These are phyloP conservation scores for Gossypioides kirkii DNA, from an alignment of 345 rosid genomes.

Conservation along the genomic window DNA sequence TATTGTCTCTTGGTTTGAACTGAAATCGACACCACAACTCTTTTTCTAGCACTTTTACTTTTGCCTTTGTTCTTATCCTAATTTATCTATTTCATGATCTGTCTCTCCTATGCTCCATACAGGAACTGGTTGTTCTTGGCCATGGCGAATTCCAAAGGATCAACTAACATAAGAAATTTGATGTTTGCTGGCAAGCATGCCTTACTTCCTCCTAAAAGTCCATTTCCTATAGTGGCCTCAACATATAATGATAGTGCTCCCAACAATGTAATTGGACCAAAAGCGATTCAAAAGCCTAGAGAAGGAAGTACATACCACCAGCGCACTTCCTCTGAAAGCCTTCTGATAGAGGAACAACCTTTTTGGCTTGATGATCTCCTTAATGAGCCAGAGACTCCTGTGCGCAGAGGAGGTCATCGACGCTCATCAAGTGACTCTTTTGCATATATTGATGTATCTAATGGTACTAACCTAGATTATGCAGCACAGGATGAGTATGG, in stretches of 20 bases:
- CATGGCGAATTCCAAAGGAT: slow-evolving; percentile 80
- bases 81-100: not conserved
- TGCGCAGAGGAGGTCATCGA: slow-evolving; percentile 79
- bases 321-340: slow-evolving; percentile 88
- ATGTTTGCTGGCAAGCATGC: slow-evolving; percentile 73
- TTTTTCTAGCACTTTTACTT: not conserved
- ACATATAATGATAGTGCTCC: slow-evolving; percentile 63
- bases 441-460: slow-evolving; percentile 68
- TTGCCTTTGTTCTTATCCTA: not conserved
- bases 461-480: slow-evolving; percentile 51
- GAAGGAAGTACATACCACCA: slow-evolving; percentile 62
- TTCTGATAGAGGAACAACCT: slow-evolving; percentile 84
- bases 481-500: slow-evolving; percentile 59
- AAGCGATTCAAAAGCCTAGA: slow-evolving; percentile 62
- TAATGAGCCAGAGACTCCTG: slow-evolving; percentile 94
- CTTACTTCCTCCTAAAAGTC: slow-evolving; percentile 89
- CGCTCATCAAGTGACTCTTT: slow-evolving; percentile 98
- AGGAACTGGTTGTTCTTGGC: slow-evolving; percentile 32
- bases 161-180: slow-evolving; percentile 58
- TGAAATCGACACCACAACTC: not conserved
- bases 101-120: slow-evolving; percentile 14
- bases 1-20: not conserved
- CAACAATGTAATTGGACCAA: slow-evolving; percentile 49
- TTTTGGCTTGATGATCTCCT: slow-evolving; percentile 99
- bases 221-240: slow-evolving; percentile 70